phyloP scores from a whole-genome alignment of 1,139 yeast species.

The Chernovozyma aurita region DNA sequence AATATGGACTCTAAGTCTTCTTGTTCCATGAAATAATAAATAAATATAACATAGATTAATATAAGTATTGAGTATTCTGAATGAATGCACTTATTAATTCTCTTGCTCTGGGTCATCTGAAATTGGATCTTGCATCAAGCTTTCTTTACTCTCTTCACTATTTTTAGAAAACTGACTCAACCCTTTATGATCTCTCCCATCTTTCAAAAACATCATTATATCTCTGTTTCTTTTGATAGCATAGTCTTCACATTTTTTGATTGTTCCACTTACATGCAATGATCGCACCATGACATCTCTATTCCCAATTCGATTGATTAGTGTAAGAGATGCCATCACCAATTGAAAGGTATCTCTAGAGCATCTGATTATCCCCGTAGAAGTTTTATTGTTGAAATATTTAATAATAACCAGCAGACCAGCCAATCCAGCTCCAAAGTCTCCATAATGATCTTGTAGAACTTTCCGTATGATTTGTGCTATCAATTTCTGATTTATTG shows the following conservation, averaged over 20 bases:
- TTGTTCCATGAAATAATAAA: no score
- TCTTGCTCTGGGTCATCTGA: not conserved
- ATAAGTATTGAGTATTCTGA: no score
- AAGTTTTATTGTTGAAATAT: constrained; percentile 76
- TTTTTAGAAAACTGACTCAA: not conserved
- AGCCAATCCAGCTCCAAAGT: constrained; percentile 67
- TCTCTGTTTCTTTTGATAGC: constrained; percentile 46
- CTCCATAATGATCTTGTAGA: constrained; percentile 66
- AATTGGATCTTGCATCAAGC: not conserved
- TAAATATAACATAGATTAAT: no score
- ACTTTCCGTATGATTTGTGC: constrained; percentile 51
- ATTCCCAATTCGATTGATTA: constrained; percentile 55
- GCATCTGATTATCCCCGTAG: constrained; percentile 81
- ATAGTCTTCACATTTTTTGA: constrained; percentile 73
- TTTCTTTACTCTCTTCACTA: not conserved
- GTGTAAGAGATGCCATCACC: constrained; percentile 66
- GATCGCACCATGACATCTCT: constrained; percentile 55
- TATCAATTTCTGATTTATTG: constrained; percentile 42
- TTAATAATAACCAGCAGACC: constrained; percentile 61
- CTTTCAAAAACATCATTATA: constrained; percentile 19
- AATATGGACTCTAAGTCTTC: no score
- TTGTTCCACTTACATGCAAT: constrained; percentile 79
- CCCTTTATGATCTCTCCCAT: not conserved
- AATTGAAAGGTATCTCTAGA: constrained; percentile 59
- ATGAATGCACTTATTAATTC: no score